A percentile compares a stretch with the other conserved stretches of the same genome.
Conservation (phyloP, 2,329 filamentous ascomycete species). For the Stemphylium beticola region DNA sequence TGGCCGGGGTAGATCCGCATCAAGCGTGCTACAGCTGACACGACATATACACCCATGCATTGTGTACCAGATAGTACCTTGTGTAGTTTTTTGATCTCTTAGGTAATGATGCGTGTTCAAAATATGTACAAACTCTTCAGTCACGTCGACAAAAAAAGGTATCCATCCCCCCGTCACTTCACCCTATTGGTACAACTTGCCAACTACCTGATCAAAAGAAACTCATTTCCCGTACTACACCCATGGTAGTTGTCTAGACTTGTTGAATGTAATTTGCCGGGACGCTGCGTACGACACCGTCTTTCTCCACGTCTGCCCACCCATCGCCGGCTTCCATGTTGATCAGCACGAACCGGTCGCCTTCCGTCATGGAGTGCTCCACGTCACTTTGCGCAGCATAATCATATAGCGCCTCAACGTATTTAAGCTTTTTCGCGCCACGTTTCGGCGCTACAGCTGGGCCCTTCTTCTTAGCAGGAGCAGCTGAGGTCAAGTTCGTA, state of each 20-base stretch:
- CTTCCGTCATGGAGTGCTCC: constrained; percentile 89
- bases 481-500: constrained; percentile 52
- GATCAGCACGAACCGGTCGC: constrained; percentile 89
- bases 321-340: constrained; percentile 89
- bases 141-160: background rate
- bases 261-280: constrained; percentile 91
- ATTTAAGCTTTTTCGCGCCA: constrained; percentile 91
- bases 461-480: constrained; percentile 77
- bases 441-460: constrained; percentile 89
- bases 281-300: constrained; percentile 83
- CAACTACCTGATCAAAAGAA: constrained; percentile 6
- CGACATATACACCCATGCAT: background rate
- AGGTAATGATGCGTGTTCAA: background rate
- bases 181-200: background rate
- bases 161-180: background rate
- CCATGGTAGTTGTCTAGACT: constrained; percentile 54
- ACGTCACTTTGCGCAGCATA: constrained; percentile 84
- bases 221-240: constrained; percentile 18
- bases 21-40: constrained; percentile 10
- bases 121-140: constrained; percentile 14
- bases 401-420: constrained; percentile 91
- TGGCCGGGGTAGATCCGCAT: background rate
- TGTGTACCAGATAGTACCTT: background rate
- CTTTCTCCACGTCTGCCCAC: constrained; percentile 96
- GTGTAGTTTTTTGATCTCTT: background rate